Conservation (phyloP, 1,139 yeast species). For the Trichomonascaceae sp. region DNA sequence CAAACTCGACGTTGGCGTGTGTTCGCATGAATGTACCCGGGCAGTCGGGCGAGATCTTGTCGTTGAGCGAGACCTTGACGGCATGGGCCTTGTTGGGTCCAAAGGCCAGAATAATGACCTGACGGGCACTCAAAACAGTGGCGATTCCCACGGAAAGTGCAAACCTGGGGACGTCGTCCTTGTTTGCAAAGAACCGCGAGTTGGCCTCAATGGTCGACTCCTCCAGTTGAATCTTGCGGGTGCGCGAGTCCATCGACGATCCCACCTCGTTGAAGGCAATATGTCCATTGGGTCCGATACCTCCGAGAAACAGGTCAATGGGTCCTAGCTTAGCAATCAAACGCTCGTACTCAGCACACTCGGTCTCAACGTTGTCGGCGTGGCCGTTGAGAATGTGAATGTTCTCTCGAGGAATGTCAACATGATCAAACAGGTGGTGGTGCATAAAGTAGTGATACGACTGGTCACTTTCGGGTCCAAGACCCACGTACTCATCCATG, state of each 20-base stretch:
- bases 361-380: conserved; percentile 34
- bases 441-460: conserved; percentile 52
- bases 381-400: conserved; percentile 46
- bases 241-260: conserved; percentile 33
- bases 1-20: conserved; percentile 14
- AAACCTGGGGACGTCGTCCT: conserved; percentile 36
- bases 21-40: conserved; percentile 19
- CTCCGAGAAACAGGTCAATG: conserved; percentile 47
- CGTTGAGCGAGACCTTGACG: conserved; percentile 14
- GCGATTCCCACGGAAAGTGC: conserved; percentile 52
- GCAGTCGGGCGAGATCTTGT: conserved; percentile 14
- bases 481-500: conserved; percentile 49
- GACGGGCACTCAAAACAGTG: conserved; percentile 47
- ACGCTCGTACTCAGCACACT: conserved; percentile 39
- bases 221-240: conserved; percentile 40
- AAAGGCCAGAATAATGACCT: conserved; percentile 29
- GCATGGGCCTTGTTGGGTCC: conserved; percentile 19
- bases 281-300: conserved; percentile 55
- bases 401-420: conserved; percentile 42
- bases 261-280: conserved; percentile 55
- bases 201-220: conserved; percentile 44
- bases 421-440: conserved; percentile 44
- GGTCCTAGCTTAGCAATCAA: conserved; percentile 39
- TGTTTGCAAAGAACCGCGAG: conserved; percentile 39
- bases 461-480: conserved; percentile 37